Base-by-base conservation (phyloP, 2,329 filamentous ascomycete genomes). In the Verticillium isaacii region DNA sequence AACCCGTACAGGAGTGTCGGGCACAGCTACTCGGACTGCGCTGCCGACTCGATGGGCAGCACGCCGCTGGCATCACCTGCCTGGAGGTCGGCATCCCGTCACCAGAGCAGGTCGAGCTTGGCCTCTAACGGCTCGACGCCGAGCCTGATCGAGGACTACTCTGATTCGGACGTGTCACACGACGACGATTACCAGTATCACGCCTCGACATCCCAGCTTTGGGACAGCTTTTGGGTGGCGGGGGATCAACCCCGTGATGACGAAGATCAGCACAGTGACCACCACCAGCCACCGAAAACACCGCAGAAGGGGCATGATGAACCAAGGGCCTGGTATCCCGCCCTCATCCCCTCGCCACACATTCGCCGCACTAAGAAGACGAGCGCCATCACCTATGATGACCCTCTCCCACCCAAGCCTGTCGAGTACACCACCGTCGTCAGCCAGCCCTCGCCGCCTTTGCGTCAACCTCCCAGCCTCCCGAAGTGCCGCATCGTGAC, bases 101-200 rank as follows among this genome's bases (percentile, higher is more conserved):
- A 57, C 61, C 17, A 70, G 19, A 60, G 74, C 59, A 75, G 76
- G 66, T 77, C 73, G 60, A 84, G 82, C 3, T 66, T 81, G 37
- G 77, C 74, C 36, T 83, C 81, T 1, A 75, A 79, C 54, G 74
- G 70, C 32, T 83, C 81, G 3, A 66, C 78, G 4, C 82, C 82
- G 1, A 78, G 78, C 32, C 75, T 84, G 68, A 76, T 82, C 17
- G 81, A 85, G 64, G 79, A 84, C 66, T 78, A 77, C 5, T 74
- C 75, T 7, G 81, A 83, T 66, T 84, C 81, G 5, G 82, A 85
- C 59, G 69, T 72, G 19, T 85, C 82, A 6, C 66, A 73, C 36
- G 82, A 85, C 23, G 82, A 83, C 52, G 81, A 84, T 65, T 77
- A 78, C 61, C 77, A 81, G 63, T 80, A 82, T 64, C 77, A 80